These are phyloP conservation scores for Ricinus communis DNA, from an alignment of 345 rosid genomes.

Conservation along the genomic window DNA sequence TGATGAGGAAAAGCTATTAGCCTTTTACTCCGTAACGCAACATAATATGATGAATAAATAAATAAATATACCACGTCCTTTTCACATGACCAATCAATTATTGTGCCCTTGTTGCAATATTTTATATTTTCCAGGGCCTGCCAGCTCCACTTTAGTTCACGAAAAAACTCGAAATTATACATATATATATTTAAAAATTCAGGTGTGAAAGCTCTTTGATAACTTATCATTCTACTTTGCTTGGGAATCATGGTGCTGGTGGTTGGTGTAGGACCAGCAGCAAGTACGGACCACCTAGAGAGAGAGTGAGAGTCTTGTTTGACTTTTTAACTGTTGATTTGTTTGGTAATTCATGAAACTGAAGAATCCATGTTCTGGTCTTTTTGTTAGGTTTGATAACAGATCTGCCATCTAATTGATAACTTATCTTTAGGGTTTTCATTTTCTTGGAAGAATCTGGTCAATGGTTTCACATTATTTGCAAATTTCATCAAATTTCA, in stretches of 20 bases:
- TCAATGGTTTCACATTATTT: not conserved
- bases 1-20: no score
- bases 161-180: no score
- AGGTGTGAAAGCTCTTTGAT: not conserved
- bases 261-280: not conserved
- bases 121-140: not conserved
- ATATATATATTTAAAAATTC: not conserved
- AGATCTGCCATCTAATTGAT: not conserved
- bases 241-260: not conserved
- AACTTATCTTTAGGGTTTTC: not conserved
- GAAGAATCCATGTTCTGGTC: not conserved
- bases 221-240: not conserved
- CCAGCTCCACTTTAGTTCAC: not conserved
- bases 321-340: not conserved
- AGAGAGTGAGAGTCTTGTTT: not conserved
- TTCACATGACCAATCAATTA: not conserved
- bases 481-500: no score
- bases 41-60: no score
- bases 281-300: not conserved
- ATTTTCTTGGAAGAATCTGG: not conserved
- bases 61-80: no score
- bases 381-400: not conserved
- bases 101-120: not conserved
- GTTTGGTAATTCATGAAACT: not conserved
- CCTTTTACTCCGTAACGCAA: no score